These are phyloP conservation scores for Phialophora expanda DNA, from an alignment of 2,329 filamentous ascomycete genomes.

Conservation along the genomic window DNA sequence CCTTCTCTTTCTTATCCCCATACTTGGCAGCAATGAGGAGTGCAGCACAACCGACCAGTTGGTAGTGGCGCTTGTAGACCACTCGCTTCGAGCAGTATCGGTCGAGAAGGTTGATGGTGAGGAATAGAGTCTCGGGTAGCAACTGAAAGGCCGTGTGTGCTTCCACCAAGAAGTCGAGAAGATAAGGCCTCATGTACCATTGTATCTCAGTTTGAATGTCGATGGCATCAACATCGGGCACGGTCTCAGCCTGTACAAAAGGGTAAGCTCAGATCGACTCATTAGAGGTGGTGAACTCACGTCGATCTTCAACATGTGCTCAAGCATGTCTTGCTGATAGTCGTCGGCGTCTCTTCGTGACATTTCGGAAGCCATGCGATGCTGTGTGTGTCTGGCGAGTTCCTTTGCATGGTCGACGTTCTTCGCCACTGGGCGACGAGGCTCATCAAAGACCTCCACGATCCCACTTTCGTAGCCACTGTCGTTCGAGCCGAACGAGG, in stretches of 20 bases:
- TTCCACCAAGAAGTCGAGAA: slow-evolving; percentile 97
- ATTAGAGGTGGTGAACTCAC: slow-evolving; percentile 47
- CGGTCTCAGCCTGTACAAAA: slow-evolving; percentile 70
- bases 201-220: slow-evolving; percentile 99
- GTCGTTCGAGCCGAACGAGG: slow-evolving; percentile 55
- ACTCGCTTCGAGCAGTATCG: slow-evolving; percentile 97
- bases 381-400: slow-evolving; percentile 80
- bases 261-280: slow-evolving; percentile 9
- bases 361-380: slow-evolving; percentile 85
- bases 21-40: slow-evolving; percentile 98
- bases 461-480: slow-evolving; percentile 72
- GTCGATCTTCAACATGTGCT: slow-evolving; percentile 97
- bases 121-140: slow-evolving; percentile 91
- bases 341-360: slow-evolving; percentile 84
- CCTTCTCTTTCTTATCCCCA: slow-evolving; percentile 96
- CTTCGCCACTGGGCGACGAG: slow-evolving; percentile 55
- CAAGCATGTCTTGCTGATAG: slow-evolving; percentile 91
- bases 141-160: slow-evolving; percentile 94
- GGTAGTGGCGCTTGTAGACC: slow-evolving; percentile 99
- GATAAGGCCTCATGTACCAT: slow-evolving; percentile 98
- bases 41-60: slow-evolving; percentile 93
- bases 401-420: slow-evolving; percentile 77
- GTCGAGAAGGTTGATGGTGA: slow-evolving; percentile 95
- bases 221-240: slow-evolving; percentile 95
- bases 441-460: slow-evolving; percentile 63